Base-by-base conservation (phyloP, 495 filamentous ascomycete species). In the Cetradonia linearis region DNA sequence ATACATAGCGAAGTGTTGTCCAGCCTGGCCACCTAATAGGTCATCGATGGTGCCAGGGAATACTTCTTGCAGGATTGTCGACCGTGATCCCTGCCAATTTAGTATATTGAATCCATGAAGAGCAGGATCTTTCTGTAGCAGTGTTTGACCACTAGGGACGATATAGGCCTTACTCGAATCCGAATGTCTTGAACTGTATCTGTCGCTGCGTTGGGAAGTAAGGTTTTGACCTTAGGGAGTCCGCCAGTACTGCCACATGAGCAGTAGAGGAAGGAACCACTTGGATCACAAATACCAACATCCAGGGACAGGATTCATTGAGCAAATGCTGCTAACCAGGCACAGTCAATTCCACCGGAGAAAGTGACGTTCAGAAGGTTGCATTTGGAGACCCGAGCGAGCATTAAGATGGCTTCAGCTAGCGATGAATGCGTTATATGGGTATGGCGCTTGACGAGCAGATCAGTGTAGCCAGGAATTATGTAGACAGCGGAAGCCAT, bases 321-420 rank as follows among this genome's bases (percentile, higher is more conserved):
- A 8, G 63, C 63, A 27, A 55, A 53, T 37, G 63, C 63, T 23
- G 60, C 63, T 16, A 65, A 31, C 63, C 59, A 65, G 2, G 37
- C 38, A 28, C 57, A 55, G 37, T 62, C 63, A 14, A 44, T 33
- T 10, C 59, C 44, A 8, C 59, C 63, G 1, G 42, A 28, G 30
- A 62, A 58, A 27, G 42, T 38, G 20, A 47, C 28, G 5, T 48
- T 52, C 20, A 40, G 13, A 27, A 49, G 28, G 34, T 25, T 46
- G 38, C 38, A 18, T 7, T 25, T 52, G 31, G 56, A 48, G n/a
- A 65, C n/a, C 20, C 48, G 28, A 14, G 42, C 42, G 16, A 62
- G 27, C 33, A 38, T 47, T 36, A 61, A 37, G 27, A 56, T 38
- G 5, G 59, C 48, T 25, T 61, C 52, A 5, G 59, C 59, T 14